Conservation (phyloP, 2,329 filamentous ascomycete species). For the Harringtonia lauricola region DNA sequence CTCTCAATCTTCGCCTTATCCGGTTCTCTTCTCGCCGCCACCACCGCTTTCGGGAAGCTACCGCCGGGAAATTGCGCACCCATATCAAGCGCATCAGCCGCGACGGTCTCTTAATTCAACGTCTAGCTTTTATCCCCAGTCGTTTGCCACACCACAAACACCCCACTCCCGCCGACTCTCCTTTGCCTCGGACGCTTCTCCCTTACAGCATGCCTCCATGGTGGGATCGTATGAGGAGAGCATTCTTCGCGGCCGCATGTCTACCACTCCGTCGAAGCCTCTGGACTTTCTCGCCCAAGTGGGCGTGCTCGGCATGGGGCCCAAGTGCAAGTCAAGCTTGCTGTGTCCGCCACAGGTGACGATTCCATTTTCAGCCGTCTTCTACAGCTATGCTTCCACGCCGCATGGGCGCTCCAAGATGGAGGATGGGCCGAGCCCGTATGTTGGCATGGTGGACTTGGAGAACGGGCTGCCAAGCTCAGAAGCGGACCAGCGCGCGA, state of each 20-base stretch:
- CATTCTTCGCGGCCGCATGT: slow-evolving; percentile 91
- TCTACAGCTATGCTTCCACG: slow-evolving; percentile 79
- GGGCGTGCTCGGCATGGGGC: slow-evolving; percentile 75
- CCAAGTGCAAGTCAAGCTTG: slow-evolving; percentile 71
- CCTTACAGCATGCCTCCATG: slow-evolving; percentile 84
- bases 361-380: slow-evolving; percentile 85
- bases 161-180: slow-evolving; percentile 57
- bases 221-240: slow-evolving; percentile 97
- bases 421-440: slow-evolving; percentile 86
- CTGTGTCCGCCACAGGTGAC: slow-evolving; percentile 85
- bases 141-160: slow-evolving; percentile 32
- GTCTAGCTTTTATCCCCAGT: slow-evolving; percentile 25
- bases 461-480: slow-evolving; percentile 61
- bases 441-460: slow-evolving; percentile 86
- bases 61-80: slow-evolving; percentile 46
- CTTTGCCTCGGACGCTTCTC: slow-evolving; percentile 60
- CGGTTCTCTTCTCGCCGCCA: not conserved
- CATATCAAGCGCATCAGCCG: slow-evolving; percentile 71
- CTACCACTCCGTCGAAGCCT: slow-evolving; percentile 84
- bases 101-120: slow-evolving; percentile 61
- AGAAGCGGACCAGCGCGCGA: slow-evolving; percentile 34
- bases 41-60: slow-evolving; percentile 20
- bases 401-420: slow-evolving; percentile 49
- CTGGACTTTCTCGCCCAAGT: slow-evolving; percentile 92
- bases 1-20: slow-evolving; percentile 22